Evolutionary conservation across 139 green algal genomes (phyloP).

Genomic region (Picocystis salinarum): DNA sequence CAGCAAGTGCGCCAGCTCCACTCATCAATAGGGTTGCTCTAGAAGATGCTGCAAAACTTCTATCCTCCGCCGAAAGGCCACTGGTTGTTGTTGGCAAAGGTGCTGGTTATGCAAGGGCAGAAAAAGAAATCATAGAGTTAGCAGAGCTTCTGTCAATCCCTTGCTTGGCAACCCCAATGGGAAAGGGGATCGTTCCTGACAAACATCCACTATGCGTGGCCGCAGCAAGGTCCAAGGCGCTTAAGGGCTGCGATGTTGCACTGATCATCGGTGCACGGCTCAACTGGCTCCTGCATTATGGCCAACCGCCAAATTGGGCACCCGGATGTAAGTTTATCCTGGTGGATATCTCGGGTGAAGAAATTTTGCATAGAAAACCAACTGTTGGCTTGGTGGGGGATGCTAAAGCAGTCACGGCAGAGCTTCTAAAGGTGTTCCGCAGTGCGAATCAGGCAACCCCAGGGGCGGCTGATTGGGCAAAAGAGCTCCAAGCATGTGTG

Average conservation of each 20-base stretch:
- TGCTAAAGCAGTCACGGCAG: constrained; percentile 17
- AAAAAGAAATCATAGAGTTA: constrained; percentile 22
- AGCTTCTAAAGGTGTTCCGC: constrained; percentile 17
- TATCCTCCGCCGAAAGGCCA: constrained; percentile 18
- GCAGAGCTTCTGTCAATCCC: constrained; percentile 29
- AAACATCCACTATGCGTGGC: constrained; percentile 23
- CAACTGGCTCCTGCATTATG: constrained; percentile 73
- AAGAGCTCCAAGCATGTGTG: too few species aligned
- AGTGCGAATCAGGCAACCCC: too few species aligned
- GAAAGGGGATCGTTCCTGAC: constrained; percentile 51
- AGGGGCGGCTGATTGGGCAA: too few species aligned
- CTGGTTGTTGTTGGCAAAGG: constrained; percentile 57
- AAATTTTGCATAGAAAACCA: constrained; percentile 18
- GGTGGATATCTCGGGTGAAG: constrained; percentile 24
- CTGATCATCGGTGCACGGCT: constrained; percentile 45
- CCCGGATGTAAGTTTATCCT: constrained; percentile 40
- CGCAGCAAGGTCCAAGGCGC: constrained; percentile 36
- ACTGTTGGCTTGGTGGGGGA: constrained; percentile 25
- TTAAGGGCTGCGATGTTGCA: constrained; percentile 41
- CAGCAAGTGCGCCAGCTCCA: background rate
- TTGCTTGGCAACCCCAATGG: constrained; percentile 54
- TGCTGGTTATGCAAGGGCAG: constrained; percentile 23
- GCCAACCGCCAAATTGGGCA: constrained; percentile 39
- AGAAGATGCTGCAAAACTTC: background rate
- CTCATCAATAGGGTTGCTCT: background rate